A percentile compares a stretch with the other conserved stretches of the same genome.
phyloP scores from a whole-genome alignment of 2,329 filamentous ascomycete genomes.

The Scleromitrula shiraiana region DNA sequence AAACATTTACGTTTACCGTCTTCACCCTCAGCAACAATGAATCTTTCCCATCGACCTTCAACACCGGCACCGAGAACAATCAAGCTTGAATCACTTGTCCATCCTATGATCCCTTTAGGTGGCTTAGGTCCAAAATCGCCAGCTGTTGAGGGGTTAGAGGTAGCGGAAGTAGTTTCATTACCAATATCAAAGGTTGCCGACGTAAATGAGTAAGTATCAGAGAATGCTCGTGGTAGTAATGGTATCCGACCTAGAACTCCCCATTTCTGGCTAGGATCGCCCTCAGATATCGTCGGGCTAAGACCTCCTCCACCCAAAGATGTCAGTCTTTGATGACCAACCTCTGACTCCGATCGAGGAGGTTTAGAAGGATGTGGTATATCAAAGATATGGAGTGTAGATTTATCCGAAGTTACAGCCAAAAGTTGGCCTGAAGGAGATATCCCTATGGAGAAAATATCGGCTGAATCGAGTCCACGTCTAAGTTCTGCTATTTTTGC shows the following conservation, averaged over 20 bases:
- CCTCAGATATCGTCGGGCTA: conserved; percentile 31
- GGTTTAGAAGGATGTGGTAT: conserved; percentile 51
- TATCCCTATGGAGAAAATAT: conserved; percentile 81
- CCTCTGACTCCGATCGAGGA: conserved; percentile 28
- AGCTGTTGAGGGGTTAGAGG: conserved; percentile 37
- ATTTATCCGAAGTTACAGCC: conserved; percentile 93
- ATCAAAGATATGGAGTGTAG: conserved; percentile 90
- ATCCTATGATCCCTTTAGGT: conserved; percentile 78
- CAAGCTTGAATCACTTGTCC: conserved; percentile 67
- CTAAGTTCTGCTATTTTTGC: conserved; percentile 77
- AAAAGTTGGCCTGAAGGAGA: conserved; percentile 73
- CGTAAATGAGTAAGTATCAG: conserved; percentile 80
- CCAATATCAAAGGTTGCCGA: conserved; percentile 76
- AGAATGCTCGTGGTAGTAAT: conserved; percentile 77
- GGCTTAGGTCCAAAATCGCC: conserved; percentile 41
- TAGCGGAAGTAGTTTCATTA: conserved; percentile 64
- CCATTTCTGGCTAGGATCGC: conserved; percentile 65
- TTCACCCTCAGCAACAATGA: conserved; percentile 59
- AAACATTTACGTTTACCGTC: conserved; percentile 59
- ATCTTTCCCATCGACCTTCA: conserved; percentile 84
- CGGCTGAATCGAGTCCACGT: conserved; percentile 79
- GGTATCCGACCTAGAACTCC: conserved; percentile 78
- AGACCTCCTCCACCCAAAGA: conserved; percentile 24
- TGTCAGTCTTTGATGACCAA: conserved; percentile 27
- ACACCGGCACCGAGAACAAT: conserved; percentile 71